These are phyloP conservation scores for Yarrowia phangngaensis DNA, from an alignment of 805 yeast genomes.

Conservation along the genomic window DNA sequence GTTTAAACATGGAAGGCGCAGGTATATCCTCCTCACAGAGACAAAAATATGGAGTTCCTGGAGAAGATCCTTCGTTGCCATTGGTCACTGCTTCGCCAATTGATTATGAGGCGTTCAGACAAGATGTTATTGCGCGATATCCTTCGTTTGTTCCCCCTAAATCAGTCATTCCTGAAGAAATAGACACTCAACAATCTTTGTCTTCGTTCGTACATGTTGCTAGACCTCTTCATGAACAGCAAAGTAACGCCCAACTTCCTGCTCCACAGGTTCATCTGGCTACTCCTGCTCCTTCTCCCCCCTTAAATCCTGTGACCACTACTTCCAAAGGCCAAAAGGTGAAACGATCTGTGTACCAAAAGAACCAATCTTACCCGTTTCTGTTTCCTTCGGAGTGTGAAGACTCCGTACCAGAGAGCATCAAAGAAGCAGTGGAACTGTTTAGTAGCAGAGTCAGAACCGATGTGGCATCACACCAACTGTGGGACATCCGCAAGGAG, in stretches of 20 bases:
- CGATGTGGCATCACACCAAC: constrained; percentile 62
- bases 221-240: constrained; percentile 47
- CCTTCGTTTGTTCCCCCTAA: constrained; percentile 62
- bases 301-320: constrained; percentile 47
- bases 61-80: constrained; percentile 31
- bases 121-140: constrained; percentile 67
- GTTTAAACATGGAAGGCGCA: constrained; percentile 10
- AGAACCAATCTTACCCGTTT: constrained; percentile 64
- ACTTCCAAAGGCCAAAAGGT: constrained; percentile 34
- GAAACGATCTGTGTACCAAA: constrained; percentile 49
- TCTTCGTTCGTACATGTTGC: constrained; percentile 60
- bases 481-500: constrained; percentile 65
- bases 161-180: constrained; percentile 46
- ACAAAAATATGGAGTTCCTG: constrained; percentile 42
- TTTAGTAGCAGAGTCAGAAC: constrained; percentile 59
- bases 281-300: constrained; percentile 86
- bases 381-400: constrained; percentile 52
- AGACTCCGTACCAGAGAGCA: constrained; percentile 61
- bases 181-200: constrained; percentile 52
- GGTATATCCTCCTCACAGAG: constrained; percentile 37
- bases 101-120: constrained; percentile 78
- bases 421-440: constrained; percentile 72
- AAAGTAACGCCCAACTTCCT: constrained; percentile 47
- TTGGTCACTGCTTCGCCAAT: constrained; percentile 62
- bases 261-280: constrained; percentile 65